Base-by-base conservation (phyloP, 352 stramenopile genomes). In the Phytophthora sp. region DNA sequence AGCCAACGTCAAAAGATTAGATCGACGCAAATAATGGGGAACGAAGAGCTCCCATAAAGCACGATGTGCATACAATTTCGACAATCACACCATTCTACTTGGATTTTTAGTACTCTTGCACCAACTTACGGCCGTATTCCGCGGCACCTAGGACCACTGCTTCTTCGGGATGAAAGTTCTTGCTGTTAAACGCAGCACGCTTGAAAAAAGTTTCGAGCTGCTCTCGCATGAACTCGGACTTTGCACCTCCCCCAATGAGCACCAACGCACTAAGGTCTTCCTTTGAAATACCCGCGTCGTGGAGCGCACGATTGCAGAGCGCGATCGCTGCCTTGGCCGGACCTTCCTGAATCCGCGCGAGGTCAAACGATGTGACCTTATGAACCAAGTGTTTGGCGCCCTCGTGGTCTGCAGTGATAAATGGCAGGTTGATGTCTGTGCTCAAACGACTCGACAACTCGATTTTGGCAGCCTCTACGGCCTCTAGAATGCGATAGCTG, bases 301-400 rank as follows among this genome's bases (percentile, higher is more conserved):
- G 33, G 13, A 93, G 69, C 30, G 31, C 67, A 18, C 63, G 41
- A 7, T 72, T 63, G 49, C 79, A 89, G 0, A 93, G 61, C 18
- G 49, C 53, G 1, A 63, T 65, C 0, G 73, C 78, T 11, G 81
- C 56, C 2, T 57, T 59, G 4, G 80, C 63, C 15, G 79, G 71
- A 6, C 39, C 30, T 52, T 89, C 79, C 15, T 81, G 78, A 38
- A 84, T 66, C 7, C 75, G 77, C 2, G 55, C 57, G 15, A 93
- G 64, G 33, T 90, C 77, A 29, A 82, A 88, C 5, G 73, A 65
- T 9, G 82, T 80, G 4, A 93, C 36, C 52, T 76, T 84, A 36
- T 90, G 84, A 16, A 90, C 76, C 23, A 91, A 69, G 51, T 93
- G 84, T 53, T 90, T 91, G 36, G 80, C 84, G 2, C 84, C 84